Percentiles rank a stretch among this genome's conserved stretches.
These are phyloP conservation scores for Colletotrichum tamarilloi DNA, from an alignment of 2,329 filamentous ascomycete species.

Conservation along the genomic window DNA sequence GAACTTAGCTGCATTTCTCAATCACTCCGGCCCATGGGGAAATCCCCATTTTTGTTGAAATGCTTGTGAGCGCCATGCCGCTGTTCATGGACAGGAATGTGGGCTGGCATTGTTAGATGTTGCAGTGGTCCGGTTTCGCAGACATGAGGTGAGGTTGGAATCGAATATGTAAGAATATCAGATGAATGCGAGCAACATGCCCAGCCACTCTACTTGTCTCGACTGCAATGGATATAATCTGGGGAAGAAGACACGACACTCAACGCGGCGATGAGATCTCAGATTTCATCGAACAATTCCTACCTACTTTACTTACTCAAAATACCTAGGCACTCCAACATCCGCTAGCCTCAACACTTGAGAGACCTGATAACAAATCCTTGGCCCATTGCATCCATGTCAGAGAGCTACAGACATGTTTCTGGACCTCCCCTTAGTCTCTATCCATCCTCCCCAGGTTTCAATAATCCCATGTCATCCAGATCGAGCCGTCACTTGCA, in stretches of 20 bases:
- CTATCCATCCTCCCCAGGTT: conserved; percentile 1
- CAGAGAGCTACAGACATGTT: not conserved
- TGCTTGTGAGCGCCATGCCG: not conserved
- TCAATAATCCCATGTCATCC: conserved; percentile 12
- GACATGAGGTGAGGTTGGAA: not conserved
- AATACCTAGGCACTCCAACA: too few relatives aligned
- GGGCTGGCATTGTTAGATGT: not conserved
- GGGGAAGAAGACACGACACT: too few relatives aligned
- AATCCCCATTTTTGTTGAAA: conserved; percentile 14
- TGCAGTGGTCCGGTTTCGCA: conserved; percentile 26
- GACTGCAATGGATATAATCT: not conserved
- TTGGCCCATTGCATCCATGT: not conserved
- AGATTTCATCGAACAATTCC: not conserved
- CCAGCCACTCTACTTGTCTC: not conserved
- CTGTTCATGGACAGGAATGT: conserved; percentile 7
- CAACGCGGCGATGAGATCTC: not conserved
- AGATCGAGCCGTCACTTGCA: not conserved
- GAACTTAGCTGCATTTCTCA: conserved; percentile 12
- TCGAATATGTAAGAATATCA: not conserved
- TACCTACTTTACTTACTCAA: too few relatives aligned
- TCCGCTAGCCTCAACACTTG: not conserved
- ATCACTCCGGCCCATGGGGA: conserved; percentile 11
- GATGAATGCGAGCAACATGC: not conserved
- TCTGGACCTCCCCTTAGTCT: conserved; percentile 3
- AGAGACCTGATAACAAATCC: not conserved